Conservation (phyloP, 1,284 basidiomycete genomes). For the Pholiota adiposa region DNA sequence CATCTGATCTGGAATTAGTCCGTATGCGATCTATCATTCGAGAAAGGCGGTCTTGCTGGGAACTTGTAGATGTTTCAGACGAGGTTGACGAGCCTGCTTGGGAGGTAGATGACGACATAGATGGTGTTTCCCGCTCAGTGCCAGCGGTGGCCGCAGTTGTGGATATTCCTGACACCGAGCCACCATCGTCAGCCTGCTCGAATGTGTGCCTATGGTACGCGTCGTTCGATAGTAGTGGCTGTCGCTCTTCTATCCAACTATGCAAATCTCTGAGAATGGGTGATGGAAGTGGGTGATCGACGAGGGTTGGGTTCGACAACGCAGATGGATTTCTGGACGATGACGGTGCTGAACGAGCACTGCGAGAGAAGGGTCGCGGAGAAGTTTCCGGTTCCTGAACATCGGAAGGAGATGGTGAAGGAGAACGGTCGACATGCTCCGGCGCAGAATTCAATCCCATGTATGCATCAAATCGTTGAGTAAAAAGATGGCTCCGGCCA, state of each 20-base stretch:
- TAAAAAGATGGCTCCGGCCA: neutral
- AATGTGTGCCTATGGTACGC: neutral
- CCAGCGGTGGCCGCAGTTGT: constrained; percentile 7
- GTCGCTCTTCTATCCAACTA: constrained; percentile 25
- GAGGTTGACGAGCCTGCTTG: neutral
- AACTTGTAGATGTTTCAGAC: neutral
- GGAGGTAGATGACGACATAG: neutral
- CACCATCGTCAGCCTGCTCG: neutral
- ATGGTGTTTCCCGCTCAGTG: neutral
- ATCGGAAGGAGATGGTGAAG: neutral
- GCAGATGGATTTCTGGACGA: neutral
- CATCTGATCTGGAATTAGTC: neutral
- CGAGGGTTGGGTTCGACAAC: constrained; percentile 13
- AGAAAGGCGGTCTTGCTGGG: neutral
- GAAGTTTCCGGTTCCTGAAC: neutral
- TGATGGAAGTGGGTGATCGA: constrained; percentile 26
- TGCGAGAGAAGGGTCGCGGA: constrained; percentile 1
- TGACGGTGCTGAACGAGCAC: neutral
- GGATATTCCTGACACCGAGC: constrained; percentile 3
- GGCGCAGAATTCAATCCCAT: neutral
- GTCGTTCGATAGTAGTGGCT: neutral
- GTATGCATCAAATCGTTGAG: neutral
- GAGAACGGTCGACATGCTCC: neutral
- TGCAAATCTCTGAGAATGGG: constrained; percentile 27
- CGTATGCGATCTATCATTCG: constrained; percentile 3